Percentiles rank a stretch among this genome's conserved stretches.
Evolutionary conservation across 257 asterid species (phyloP).

Genomic region (Primulina tabacum): DNA sequence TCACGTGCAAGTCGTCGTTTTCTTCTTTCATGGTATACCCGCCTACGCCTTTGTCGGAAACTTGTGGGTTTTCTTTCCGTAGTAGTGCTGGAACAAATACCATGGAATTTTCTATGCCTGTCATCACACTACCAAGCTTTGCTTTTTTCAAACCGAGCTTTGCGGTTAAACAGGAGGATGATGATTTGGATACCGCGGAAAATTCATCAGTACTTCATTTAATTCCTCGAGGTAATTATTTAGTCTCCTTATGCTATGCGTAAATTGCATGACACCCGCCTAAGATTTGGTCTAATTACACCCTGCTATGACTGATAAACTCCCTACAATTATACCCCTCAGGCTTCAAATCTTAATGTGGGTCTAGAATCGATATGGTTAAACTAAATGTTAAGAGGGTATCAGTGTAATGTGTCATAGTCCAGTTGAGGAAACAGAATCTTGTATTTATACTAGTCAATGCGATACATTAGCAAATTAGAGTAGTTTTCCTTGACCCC

Average conservation of each 20-base stretch:
- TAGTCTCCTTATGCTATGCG: neutral
- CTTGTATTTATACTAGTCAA: neutral
- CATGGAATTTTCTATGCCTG: conserved; percentile 39
- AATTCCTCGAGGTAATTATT: conserved; percentile 43
- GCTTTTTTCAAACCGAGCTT: conserved; percentile 45
- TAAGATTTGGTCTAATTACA: neutral
- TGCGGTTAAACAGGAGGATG: conserved; percentile 35
- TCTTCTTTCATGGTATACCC: conserved; percentile 45
- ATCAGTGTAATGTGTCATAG: neutral
- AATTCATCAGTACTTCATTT: conserved; percentile 32
- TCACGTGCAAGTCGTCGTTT: conserved; percentile 49
- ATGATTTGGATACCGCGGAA: conserved; percentile 32
- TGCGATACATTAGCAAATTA: neutral
- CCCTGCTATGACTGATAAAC: neutral
- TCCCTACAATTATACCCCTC: neutral
- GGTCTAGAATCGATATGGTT: neutral
- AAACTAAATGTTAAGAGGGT: neutral
- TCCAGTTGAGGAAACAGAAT: neutral
- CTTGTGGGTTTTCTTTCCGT: conserved; percentile 55
- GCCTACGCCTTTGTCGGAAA: conserved; percentile 29
- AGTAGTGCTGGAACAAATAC: conserved; percentile 38
- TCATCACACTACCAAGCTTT: conserved; percentile 60
- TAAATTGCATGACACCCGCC: neutral
- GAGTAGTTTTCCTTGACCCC: conserved; percentile 11
- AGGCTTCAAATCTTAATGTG: neutral